These are phyloP conservation scores for Cystobasidiaceae sp. DNA, from an alignment of 1,284 basidiomycete genomes.

Conservation along the genomic window DNA sequence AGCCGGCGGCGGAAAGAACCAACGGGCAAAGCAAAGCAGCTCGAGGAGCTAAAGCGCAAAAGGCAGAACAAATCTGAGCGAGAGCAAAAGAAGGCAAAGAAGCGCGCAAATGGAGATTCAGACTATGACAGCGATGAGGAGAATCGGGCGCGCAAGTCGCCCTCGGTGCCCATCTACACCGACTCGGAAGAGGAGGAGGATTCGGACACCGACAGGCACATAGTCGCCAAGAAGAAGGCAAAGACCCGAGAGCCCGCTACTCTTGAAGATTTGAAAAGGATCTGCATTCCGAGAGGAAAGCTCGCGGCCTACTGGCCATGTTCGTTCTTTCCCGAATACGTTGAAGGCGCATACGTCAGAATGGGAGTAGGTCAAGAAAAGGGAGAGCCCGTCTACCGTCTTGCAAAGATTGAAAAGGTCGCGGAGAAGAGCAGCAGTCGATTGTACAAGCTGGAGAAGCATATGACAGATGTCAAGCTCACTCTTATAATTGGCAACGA, in stretches of 20 bases:
- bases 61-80: constrained; percentile 23
- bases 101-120: background rate
- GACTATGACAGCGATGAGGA: constrained; percentile 9
- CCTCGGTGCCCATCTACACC: background rate
- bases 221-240: background rate
- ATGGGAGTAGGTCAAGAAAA: constrained; percentile 20
- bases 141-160: background rate
- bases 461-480: constrained; percentile 22
- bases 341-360: constrained; percentile 25
- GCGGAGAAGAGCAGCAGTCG: background rate
- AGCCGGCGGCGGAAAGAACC: background rate
- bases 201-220: constrained; percentile 7
- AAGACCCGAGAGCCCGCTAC: constrained; percentile 7
- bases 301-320: constrained; percentile 21
- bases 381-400: constrained; percentile 20
- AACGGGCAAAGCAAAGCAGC: constrained; percentile 4
- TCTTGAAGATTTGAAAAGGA: constrained; percentile 1
- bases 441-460: constrained; percentile 16
- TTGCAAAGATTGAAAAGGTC: constrained; percentile 18
- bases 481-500: constrained; percentile 17
- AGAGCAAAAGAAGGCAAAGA: constrained; percentile 19
- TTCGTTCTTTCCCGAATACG: constrained; percentile 24
- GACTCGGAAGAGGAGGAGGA: constrained; percentile 24
- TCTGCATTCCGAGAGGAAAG: constrained; percentile 9
- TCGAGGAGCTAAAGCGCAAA: constrained; percentile 30